Evolutionary conservation across 192 early-diverging fungal genomes (phyloP), one percentile per base, ranked within the genome.

Genomic region (Linnemannia exigua): DNA sequence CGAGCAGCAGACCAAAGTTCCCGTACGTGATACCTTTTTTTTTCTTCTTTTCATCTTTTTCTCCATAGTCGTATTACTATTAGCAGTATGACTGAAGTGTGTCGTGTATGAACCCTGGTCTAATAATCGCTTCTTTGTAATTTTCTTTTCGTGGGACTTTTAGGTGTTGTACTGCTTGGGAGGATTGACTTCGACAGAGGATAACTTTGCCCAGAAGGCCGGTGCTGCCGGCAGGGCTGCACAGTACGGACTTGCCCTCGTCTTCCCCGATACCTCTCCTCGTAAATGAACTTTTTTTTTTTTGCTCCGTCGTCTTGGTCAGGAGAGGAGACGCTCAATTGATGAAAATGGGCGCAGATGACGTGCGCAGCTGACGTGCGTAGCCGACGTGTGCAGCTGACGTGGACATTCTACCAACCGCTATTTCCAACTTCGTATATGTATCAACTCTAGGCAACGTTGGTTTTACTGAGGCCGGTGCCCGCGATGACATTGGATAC

Each of bases 231-330:
- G 79, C 31, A 80, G 91, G 25, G 92, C 96, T 47, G 89, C 94
- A 8, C 83, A 95, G 68, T 90, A 92, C 48, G 92, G 92, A n/a
- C 72, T 98, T 25, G 94, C 94, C 12, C 79, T 98, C 5, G 90
- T 98, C 47, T 93, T 92, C 47, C 96, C 97, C 15, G 97, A 98
- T 87, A 98, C 95, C 31, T 94, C 93, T 67, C 96, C 97, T n/a
- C 93, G 95, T 92, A 90, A 75, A 66, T 33, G 36, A 5, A 52
- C 22, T 14, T 67, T 20, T 16, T 33, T 8, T 25, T 33, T 72
- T 81, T 46, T 0, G 14, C 20, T n/a, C 20, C 8, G 31, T 63
- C 12, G 25, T 41, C 14, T 44, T 75, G 16, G 17, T 1, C 44
- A 46, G 15, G 0, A 15, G 22, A 28, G 44, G 17, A 6, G 14